These are phyloP conservation scores for Auriculariales sp. DNA, from an alignment of 768 basidiomycete genomes.

Conservation along the genomic window DNA sequence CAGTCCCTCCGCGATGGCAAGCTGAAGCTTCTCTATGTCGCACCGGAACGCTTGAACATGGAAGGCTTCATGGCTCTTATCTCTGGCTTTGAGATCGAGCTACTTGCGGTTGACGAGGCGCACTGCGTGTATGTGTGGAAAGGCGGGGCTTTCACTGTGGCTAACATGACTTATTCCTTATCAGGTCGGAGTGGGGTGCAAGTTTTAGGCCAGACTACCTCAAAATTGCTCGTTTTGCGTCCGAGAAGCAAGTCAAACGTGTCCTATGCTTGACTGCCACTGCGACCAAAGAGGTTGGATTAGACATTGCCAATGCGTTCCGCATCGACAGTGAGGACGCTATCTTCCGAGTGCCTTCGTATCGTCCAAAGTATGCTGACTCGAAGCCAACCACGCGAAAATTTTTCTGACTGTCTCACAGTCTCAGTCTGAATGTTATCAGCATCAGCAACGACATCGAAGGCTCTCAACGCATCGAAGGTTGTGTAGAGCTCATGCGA, in stretches of 20 bases:
- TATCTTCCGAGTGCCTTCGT: slow-evolving; percentile 30
- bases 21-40: slow-evolving; percentile 35
- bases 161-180: not conserved
- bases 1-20: slow-evolving; percentile 20
- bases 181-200: not conserved
- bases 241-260: slow-evolving; percentile 29
- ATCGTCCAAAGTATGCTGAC: slow-evolving; percentile 23
- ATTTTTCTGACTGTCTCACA: slow-evolving; percentile 7
- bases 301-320: slow-evolving; percentile 31
- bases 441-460: slow-evolving; percentile 11
- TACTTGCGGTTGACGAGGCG: slow-evolving; percentile 36
- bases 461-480: not conserved
- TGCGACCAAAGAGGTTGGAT: slow-evolving; percentile 25
- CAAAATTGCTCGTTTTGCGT: slow-evolving; percentile 30
- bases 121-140: slow-evolving; percentile 36
- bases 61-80: slow-evolving; percentile 31
- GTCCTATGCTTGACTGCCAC: slow-evolving; percentile 33
- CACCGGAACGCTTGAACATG: slow-evolving; percentile 34
- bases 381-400: no score
- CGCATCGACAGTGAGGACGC: slow-evolving; percentile 22
- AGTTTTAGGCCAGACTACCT: slow-evolving; percentile 11
- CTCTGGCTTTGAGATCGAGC: slow-evolving; percentile 23
- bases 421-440: slow-evolving; percentile 22
- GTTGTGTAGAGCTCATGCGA: slow-evolving; percentile 2
- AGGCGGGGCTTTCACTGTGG: slow-evolving; percentile 22